A percentile compares a stretch with the other conserved stretches of the same genome.
Conservation (phyloP, 805 yeast genomes). For the Yarrowia sp. region DNA sequence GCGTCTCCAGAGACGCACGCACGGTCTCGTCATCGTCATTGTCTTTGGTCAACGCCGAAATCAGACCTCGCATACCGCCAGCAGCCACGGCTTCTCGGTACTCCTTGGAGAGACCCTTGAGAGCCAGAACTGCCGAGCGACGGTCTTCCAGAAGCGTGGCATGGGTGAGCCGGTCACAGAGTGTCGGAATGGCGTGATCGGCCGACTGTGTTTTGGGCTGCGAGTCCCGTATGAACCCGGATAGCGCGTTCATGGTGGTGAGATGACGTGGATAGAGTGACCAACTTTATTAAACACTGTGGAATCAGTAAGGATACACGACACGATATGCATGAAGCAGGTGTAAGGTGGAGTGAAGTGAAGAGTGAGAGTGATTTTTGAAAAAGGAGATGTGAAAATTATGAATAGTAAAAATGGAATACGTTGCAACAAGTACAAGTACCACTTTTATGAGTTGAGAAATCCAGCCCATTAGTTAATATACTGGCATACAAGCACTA, state of each 20-base stretch:
- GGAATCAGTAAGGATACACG: neutral
- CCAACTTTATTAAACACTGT: conserved; percentile 4
- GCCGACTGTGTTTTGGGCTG: conserved; percentile 65
- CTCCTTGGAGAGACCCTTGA: conserved; percentile 87
- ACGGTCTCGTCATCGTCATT: conserved; percentile 71
- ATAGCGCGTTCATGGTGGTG: conserved; percentile 46
- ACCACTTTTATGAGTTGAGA: no score
- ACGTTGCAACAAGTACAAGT: no score
- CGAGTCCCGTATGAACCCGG: conserved; percentile 52
- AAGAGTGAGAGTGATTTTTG: no score
- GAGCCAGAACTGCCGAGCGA: conserved; percentile 86
- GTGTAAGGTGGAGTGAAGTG: no score
- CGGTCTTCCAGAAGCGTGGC: conserved; percentile 84
- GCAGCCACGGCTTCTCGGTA: conserved; percentile 91
- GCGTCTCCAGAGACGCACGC: conserved; percentile 83
- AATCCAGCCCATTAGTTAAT: no score
- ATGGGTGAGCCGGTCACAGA: conserved; percentile 86
- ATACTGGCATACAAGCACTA: no score
- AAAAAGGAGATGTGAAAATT: no score
- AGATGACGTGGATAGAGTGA: conserved; percentile 24
- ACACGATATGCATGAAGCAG: neutral
- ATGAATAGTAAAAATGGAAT: no score
- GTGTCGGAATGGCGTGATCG: conserved; percentile 84
- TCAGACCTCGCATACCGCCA: conserved; percentile 76
- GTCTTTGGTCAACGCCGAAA: conserved; percentile 70